Base-by-base conservation (phyloP, 1,284 basidiomycete species). In the Ceratobasidium sp. region DNA sequence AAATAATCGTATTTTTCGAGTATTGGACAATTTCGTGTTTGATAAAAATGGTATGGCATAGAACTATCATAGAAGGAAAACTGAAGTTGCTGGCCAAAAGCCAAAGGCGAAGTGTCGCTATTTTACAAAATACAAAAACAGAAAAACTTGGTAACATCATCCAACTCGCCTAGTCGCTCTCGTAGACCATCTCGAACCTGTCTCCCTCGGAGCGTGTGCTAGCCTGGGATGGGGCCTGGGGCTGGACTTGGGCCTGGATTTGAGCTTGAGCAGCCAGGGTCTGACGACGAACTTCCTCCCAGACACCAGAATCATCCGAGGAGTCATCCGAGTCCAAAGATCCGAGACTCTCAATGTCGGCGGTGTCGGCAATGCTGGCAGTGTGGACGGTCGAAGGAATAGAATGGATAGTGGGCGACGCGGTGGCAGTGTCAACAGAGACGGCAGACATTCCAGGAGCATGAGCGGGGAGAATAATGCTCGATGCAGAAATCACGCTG, bases 401-500 rank as follows among this genome's bases (percentile, higher is more conserved):
- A 13, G 57, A 60, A 43, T 60, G 43, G 38, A 60, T 60, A 1
- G 43, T 49, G 3, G 57, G 57, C 2, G 57, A 60, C 20, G 27
- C 22, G 17, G 38, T 8, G 38, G 38, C 8, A 17, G 38, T 8
- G 17, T 8, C 7, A 17, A 17, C 38, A 22, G 40, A 45, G 15
- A 27, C 43, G 3, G 57, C 57, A 32, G 35, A 53, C 35, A 53
- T 43, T 10, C 47, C 50, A 13, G 62, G 62, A 8, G 62, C 62
- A 52, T 53, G 62, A 15, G 52, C 4, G 20, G 58, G 62, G 25
- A 65, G 13, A n/a, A 65, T 27, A n/a, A 65, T 65, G 50, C 62
- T 65, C 62, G 62, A 65, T 3, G 62, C 62, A 13, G 62, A 34
- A 17, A 65, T 38, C n/a, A 53, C 62, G 27, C 62, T 65, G 50